Conservation (phyloP, 805 yeast genomes). For the Sugiyamaella floridensis region DNA sequence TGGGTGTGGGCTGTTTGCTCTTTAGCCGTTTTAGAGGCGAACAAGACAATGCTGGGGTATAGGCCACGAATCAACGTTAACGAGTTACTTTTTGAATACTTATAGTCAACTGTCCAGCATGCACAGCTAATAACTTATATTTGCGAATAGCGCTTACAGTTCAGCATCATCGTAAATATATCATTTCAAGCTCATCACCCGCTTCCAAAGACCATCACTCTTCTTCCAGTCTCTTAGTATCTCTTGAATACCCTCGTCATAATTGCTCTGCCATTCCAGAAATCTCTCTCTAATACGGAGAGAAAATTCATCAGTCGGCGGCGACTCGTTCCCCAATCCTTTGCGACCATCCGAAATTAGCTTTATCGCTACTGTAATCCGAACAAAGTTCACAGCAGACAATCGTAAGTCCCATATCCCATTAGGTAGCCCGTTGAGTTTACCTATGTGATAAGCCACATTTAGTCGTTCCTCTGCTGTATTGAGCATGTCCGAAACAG, state of each 20-base stretch:
- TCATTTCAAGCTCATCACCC: no score
- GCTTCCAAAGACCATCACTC: no score
- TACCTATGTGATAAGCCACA: background rate
- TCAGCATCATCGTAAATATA: no score
- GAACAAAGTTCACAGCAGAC: background rate
- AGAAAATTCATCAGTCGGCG: background rate
- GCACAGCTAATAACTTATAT: no score
- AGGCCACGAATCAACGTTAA: no score
- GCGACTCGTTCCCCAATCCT: background rate
- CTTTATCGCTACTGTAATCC: background rate
- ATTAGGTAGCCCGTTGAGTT: background rate
- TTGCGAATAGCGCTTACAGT: no score
- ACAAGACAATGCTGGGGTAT: no score
- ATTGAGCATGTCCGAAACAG: background rate
- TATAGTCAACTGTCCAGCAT: no score
- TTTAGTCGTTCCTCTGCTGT: background rate
- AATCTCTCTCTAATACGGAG: background rate
- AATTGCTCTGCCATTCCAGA: background rate
- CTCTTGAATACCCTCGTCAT: background rate
- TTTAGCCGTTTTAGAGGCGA: no score
- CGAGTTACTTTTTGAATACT: no score
- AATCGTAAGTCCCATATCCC: background rate
- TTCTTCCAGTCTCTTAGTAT: background rate
- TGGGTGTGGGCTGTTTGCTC: no score
- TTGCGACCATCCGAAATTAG: background rate